Base-by-base conservation (phyloP, 768 basidiomycete genomes). In the Termitomyces titanicus region DNA sequence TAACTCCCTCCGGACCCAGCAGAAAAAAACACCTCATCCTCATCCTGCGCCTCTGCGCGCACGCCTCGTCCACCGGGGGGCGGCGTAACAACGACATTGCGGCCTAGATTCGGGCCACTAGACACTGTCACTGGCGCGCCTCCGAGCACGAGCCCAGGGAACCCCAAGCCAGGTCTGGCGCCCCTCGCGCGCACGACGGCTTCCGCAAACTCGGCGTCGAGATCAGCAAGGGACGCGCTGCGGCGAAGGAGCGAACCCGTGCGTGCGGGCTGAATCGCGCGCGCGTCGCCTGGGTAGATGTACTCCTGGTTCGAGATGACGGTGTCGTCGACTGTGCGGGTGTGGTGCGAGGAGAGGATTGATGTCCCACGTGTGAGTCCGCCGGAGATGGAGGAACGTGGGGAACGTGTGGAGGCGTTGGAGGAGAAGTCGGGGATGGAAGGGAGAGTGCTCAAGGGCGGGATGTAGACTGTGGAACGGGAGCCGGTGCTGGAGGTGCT, bases 201-300 rank as follows among this genome's bases (percentile, higher is more conserved):
- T 57, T 63, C 83, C 53, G 79, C 85, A 53, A 82, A 68, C 76
- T 72, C 76, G 34, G 62, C 69, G 49, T 80, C 89, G n/a, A 93
- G 72, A 62, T 92, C 90, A 0, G 86, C 86, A 72, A 88, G 77
- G 0, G 88, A 92, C 42, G 82, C 86, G n/a, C 86, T 88, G 40
- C 87, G 65, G n/a, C 77, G 66, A n/a, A 73, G 63, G 20, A 73
- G 54, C 3, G 72, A 71, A 22, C 70, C 71, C 5, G 73, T 68
- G 24, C 77, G 76, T 52, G 84, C 83, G 3, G 87, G 84, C 8
- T 81, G 80, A 56, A 93, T 92, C 13, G 83, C 84, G 8, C 90
- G 81, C 17, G 80, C 78, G 61, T 89, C 90, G 3, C 87, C 86
- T 7, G 81, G 84, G 65, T 90, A 89, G 6, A 88, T 71, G 58